phyloP scores from a whole-genome alignment of 1,284 basidiomycete species.

The Marasmius fiardii region DNA sequence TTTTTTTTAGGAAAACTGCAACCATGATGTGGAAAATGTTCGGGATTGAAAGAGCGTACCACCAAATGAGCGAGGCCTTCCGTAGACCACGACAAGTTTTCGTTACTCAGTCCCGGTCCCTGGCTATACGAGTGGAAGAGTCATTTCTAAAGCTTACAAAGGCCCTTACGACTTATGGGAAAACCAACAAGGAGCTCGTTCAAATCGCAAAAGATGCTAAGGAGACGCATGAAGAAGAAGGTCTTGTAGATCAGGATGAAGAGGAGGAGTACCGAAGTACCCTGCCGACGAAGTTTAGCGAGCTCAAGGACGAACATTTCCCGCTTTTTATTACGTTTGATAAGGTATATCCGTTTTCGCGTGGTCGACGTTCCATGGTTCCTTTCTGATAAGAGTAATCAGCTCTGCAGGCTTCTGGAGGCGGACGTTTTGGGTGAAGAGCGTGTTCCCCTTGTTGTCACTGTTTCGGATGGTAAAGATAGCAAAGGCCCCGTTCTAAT shows the following conservation, averaged over 20 bases:
- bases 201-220: constrained; percentile 18
- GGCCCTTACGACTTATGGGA: constrained; percentile 39
- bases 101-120: constrained; percentile 64
- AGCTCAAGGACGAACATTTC: constrained; percentile 59
- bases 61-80: constrained; percentile 27
- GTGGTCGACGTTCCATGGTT: constrained; percentile 10
- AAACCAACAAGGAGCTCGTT: constrained; percentile 38
- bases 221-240: constrained; percentile 26
- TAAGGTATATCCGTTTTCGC: constrained; percentile 38
- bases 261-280: constrained; percentile 38
- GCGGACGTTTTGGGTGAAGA: constrained; percentile 26
- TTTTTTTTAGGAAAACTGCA: constrained; percentile 69
- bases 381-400: constrained; percentile 11
- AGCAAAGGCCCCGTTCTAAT: no score
- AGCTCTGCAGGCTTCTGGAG: constrained; percentile 44
- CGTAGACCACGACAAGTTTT: constrained; percentile 62
- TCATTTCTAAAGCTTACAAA: constrained; percentile 55
- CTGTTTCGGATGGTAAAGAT: no score
- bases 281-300: constrained; percentile 54
- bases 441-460: background rate
- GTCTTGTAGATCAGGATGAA: constrained; percentile 48
- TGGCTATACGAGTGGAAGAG: constrained; percentile 64
- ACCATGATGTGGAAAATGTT: constrained; percentile 76
- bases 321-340: constrained; percentile 71
- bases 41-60: constrained; percentile 53